Evolutionary conservation across 2,329 filamentous ascomycete genomes (phyloP).

Genomic region (Pleurostoma richardsiae): DNA sequence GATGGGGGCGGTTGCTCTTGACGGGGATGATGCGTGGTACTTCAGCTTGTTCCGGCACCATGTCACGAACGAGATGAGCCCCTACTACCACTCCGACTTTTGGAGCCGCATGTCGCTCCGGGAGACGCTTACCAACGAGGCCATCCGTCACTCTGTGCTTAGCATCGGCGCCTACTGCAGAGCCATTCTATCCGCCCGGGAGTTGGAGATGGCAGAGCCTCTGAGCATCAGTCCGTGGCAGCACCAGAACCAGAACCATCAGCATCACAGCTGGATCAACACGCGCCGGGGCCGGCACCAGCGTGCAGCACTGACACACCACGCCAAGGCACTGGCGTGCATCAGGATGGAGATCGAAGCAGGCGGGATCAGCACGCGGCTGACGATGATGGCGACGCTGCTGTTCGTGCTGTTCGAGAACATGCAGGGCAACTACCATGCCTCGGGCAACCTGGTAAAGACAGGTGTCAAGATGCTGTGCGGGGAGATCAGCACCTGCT

Average conservation of each 20-base stretch:
- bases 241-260: background rate
- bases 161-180: conserved; percentile 10
- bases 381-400: conserved; percentile 17
- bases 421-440: conserved; percentile 22
- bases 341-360: conserved; percentile 14
- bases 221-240: background rate
- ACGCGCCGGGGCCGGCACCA: conserved; percentile 9
- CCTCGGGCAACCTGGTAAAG: conserved; percentile 16
- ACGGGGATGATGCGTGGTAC: conserved; percentile 8
- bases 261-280: conserved; percentile 6
- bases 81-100: conserved; percentile 12
- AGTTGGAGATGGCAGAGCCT: background rate
- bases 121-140: conserved; percentile 11
- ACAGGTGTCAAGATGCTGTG: conserved; percentile 17
- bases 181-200: background rate
- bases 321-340: conserved; percentile 16
- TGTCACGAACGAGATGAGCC: conserved; percentile 11
- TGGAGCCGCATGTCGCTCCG: conserved; percentile 14
- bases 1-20: conserved; percentile 1
- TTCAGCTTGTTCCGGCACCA: conserved; percentile 14
- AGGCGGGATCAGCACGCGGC: conserved; percentile 12
- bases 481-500: conserved; percentile 1
- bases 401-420: conserved; percentile 22
- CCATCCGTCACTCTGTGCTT: conserved; percentile 12
- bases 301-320: conserved; percentile 17